Conservation (phyloP, 1,284 basidiomycete species). For the Malassezia slooffiae region DNA sequence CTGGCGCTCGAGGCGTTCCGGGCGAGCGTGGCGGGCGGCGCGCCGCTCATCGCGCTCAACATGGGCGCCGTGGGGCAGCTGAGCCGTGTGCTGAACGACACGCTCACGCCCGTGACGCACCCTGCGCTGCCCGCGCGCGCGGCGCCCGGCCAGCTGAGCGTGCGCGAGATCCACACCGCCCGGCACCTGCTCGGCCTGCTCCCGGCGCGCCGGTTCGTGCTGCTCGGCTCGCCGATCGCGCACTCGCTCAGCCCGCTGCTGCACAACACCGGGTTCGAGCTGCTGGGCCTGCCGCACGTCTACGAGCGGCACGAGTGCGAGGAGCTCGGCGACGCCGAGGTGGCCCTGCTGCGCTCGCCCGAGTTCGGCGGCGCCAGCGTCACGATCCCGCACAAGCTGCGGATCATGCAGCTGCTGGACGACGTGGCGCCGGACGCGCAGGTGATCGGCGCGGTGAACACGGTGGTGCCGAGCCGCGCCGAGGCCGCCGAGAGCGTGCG, state of each 20-base stretch:
- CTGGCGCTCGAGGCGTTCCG: slow-evolving; percentile 64
- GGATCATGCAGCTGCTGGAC: slow-evolving; percentile 36
- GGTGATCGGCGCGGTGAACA: slow-evolving; percentile 44
- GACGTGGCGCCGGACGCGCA: slow-evolving; percentile 32
- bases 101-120: slow-evolving; percentile 82
- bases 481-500: slow-evolving; percentile 4
- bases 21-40: slow-evolving; percentile 50
- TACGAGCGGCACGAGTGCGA: slow-evolving; percentile 60
- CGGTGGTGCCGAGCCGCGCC: slow-evolving; percentile 28
- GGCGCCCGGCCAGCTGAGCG: slow-evolving; percentile 84
- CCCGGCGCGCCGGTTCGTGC: slow-evolving; percentile 62
- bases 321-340: slow-evolving; percentile 59
- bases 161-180: slow-evolving; percentile 70
- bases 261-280: slow-evolving; percentile 77
- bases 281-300: slow-evolving; percentile 62
- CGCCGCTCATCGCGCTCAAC: slow-evolving; percentile 81
- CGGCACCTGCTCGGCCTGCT: slow-evolving; percentile 69
- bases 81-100: slow-evolving; percentile 65
- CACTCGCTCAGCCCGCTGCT: slow-evolving; percentile 84
- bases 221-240: slow-evolving; percentile 79
- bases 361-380: slow-evolving; percentile 91
- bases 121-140: slow-evolving; percentile 64
- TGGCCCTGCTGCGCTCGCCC: slow-evolving; percentile 55
- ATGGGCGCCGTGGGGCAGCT: slow-evolving; percentile 82
- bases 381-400: slow-evolving; percentile 51